Evolutionary conservation across 352 stramenopile genomes (phyloP).

Genomic region (Phytophthora pinifolia): DNA sequence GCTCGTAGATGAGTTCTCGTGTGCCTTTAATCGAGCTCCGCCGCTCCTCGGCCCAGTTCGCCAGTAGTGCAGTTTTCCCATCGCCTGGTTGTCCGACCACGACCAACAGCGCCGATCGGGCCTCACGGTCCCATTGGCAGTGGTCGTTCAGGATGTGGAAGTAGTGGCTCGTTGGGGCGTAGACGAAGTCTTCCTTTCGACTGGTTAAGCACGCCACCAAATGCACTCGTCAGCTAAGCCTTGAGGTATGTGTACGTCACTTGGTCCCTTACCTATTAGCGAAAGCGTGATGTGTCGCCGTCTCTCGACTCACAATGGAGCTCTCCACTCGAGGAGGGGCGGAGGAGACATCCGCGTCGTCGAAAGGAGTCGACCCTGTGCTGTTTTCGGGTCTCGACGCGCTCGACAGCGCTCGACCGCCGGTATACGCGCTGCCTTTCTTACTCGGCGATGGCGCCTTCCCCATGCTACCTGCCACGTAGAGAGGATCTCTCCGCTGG

Average conservation of each 20-base stretch:
- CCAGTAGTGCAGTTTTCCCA: slow-evolving; percentile 79
- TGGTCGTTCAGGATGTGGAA: slow-evolving; percentile 70
- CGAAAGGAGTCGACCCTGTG: slow-evolving; percentile 14
- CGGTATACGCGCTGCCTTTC: slow-evolving; percentile 25
- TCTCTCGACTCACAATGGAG: slow-evolving; percentile 72
- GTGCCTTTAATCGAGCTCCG: slow-evolving; percentile 30
- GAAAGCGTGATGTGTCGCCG: slow-evolving; percentile 70
- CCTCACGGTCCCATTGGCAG: slow-evolving; percentile 47
- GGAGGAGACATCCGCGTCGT: slow-evolving; percentile 19
- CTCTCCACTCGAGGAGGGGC: slow-evolving; percentile 43
- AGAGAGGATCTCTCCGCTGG: background rate
- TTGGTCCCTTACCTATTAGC: slow-evolving; percentile 42
- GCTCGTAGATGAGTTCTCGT: slow-evolving; percentile 78
- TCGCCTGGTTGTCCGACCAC: slow-evolving; percentile 62
- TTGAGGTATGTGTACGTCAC: background rate
- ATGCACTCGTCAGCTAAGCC: slow-evolving; percentile 2
- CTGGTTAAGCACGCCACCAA: slow-evolving; percentile 20
- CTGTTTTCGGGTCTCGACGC: slow-evolving; percentile 15
- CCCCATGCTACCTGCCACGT: slow-evolving; percentile 25
- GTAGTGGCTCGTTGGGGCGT: slow-evolving; percentile 60
- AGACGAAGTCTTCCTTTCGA: slow-evolving; percentile 71
- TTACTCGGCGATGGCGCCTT: slow-evolving; percentile 40
- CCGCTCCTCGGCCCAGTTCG: slow-evolving; percentile 65
- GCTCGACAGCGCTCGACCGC: slow-evolving; percentile 9
- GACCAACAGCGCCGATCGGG: slow-evolving; percentile 49